A percentile compares a stretch with the other conserved stretches of the same genome.
phyloP scores from a whole-genome alignment of 2,329 filamentous ascomycete genomes.

The Blastomyces gilchristii region DNA sequence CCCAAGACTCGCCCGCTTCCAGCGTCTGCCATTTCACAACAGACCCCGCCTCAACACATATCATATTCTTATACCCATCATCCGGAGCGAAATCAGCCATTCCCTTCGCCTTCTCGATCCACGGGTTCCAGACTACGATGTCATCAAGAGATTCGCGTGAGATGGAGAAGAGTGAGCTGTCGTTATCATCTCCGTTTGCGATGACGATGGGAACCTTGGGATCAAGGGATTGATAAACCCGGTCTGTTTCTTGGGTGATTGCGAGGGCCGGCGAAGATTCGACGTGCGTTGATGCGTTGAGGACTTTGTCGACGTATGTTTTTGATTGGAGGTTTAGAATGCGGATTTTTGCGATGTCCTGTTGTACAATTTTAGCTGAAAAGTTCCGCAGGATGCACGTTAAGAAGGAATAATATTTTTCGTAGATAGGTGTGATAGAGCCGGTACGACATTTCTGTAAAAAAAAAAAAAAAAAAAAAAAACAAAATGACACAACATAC shows the following conservation, averaged over 20 bases:
- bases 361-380: not conserved
- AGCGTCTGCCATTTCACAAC: conserved; percentile 74
- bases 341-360: conserved; percentile 69
- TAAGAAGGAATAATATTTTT: not conserved
- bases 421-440: not conserved
- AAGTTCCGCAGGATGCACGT: not conserved
- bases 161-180: conserved; percentile 57
- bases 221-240: conserved; percentile 63
- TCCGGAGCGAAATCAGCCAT: conserved; percentile 85
- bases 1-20: conserved; percentile 64
- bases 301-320: conserved; percentile 75
- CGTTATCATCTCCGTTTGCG: conserved; percentile 42
- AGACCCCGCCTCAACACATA: conserved; percentile 84
- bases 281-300: conserved; percentile 51
- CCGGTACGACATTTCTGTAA: not conserved
- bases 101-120: conserved; percentile 68
- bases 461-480: no score
- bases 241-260: conserved; percentile 73
- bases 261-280: conserved; percentile 55
- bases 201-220: conserved; percentile 38
- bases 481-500: conserved; percentile 42
- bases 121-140: conserved; percentile 95
- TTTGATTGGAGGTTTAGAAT: conserved; percentile 68
- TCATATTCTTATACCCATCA: conserved; percentile 83
- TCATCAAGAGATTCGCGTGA: conserved; percentile 76